Evolutionary conservation across 2,329 filamentous ascomycete genomes (phyloP), one percentile per base, ranked within the genome.

Genomic region (Polytolypa hystricis): DNA sequence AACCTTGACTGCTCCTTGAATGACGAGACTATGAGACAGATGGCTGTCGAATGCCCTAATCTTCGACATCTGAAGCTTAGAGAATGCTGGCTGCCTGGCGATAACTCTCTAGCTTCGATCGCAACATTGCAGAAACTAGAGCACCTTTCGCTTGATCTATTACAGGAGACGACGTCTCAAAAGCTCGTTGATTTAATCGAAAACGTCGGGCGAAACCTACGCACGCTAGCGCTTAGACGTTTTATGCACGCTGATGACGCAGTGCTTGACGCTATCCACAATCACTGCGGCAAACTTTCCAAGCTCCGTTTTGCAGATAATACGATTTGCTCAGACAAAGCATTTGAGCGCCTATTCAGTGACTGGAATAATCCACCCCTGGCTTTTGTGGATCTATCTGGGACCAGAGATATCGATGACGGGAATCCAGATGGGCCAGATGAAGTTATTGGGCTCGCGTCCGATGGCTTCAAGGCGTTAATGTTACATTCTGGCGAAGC

Each of bases 281-380:
- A 71, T 4, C 67, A 77, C 26, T 94, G 86, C 58, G 68, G 61
- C 5, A 61, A 66, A 1, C 69, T 96, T 11, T 59, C 56, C 36
- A 95, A 95, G 54, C 70, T 96, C 12, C 81, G 87, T 34, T 75
- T 96, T 48, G 81, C 79, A 0, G 78, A 84, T 45, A 93, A 84
- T 56, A 73, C 81, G 48, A 59, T 66, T 8, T 80, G 82, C 61
- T 86, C 81, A 0, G 87, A 96, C 54, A 67, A 68, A 3, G 84
- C 73, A 2, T 89, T 86, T 45, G 71, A 66, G 2, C 61, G 67
- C 1, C 71, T 96, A 7, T 95, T 95, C 59, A 75, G 64, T 0
- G 62, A 67, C 42, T 94, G 87, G 87, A 50, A 61, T 5, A 94
- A 93, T 51, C 74, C 74, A 2, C 71, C 80, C 0, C 66, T 96